Evolutionary conservation across 495 filamentous ascomycete species (phyloP).

Genomic region (Hyaloscypha variabilis): DNA sequence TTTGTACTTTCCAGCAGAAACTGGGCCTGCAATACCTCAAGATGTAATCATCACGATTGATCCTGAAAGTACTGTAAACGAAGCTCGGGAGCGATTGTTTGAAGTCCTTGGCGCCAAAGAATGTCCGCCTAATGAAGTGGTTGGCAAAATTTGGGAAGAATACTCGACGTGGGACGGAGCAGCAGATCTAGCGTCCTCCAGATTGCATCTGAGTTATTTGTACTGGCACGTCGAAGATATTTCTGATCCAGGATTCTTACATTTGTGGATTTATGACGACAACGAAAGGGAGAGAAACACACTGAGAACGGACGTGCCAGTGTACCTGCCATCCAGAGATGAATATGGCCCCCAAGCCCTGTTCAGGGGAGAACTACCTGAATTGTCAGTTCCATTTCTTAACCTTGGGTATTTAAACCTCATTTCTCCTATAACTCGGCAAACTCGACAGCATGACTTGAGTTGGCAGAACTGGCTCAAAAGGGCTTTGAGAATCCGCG

Average conservation of each 20-base stretch:
- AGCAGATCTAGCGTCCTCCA: background rate
- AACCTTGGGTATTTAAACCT: too few relatives aligned
- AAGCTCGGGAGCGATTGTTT: slow-evolving; percentile 5
- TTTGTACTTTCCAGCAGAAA: slow-evolving; percentile 13
- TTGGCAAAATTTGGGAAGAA: background rate
- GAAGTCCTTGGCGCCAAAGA: slow-evolving; percentile 4
- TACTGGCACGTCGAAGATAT: slow-evolving; percentile 8
- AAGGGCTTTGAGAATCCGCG: slow-evolving; percentile 1
- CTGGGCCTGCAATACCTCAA: slow-evolving; percentile 12
- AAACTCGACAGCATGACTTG: too few relatives aligned
- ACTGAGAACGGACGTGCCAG: background rate
- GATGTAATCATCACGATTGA: slow-evolving; percentile 11
- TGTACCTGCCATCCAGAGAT: slow-evolving; percentile 17
- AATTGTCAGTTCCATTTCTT: too few relatives aligned
- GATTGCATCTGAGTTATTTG: slow-evolving; percentile 12
- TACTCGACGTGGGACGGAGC: slow-evolving; percentile 2
- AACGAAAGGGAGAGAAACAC: background rate
- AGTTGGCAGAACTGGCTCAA: background rate
- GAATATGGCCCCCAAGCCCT: slow-evolving; percentile 15
- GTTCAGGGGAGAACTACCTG: background rate
- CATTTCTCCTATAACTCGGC: too few relatives aligned
- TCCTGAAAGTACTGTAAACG: background rate
- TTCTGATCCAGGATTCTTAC: background rate
- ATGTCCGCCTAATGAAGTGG: background rate
- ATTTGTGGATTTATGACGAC: slow-evolving; percentile 3